A percentile compares a stretch with the other conserved stretches of the same genome.
phyloP scores from a whole-genome alignment of 352 stramenopile genomes.

The Pythium oligandrum region DNA sequence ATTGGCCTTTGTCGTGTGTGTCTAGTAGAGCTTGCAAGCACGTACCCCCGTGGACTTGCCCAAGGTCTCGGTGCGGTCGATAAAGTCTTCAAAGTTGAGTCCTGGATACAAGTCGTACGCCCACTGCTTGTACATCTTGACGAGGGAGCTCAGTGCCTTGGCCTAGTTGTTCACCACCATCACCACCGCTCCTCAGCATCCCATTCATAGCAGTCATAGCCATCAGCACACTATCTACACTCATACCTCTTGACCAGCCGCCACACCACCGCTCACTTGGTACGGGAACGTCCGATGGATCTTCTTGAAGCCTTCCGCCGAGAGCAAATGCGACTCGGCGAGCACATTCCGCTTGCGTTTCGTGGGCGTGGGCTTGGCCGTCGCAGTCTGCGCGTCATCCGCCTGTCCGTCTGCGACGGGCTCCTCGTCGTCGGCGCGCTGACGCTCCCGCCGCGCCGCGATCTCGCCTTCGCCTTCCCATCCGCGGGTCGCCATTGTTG shows the following conservation, averaged over 20 bases:
- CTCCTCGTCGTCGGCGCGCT: slow-evolving; percentile 3
- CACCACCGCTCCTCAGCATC: not conserved
- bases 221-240: not conserved
- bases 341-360: slow-evolving; percentile 49
- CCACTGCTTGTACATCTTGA: slow-evolving; percentile 86
- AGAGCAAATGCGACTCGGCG: slow-evolving; percentile 62
- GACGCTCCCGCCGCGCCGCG: slow-evolving; percentile 16
- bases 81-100: slow-evolving; percentile 81
- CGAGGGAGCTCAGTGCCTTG: slow-evolving; percentile 53
- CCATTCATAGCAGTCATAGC: not conserved
- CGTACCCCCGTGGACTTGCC: slow-evolving; percentile 42
- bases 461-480: slow-evolving; percentile 57
- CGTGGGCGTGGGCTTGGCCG: slow-evolving; percentile 3
- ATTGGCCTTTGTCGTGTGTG: not conserved
- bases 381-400: slow-evolving; percentile 4
- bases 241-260: slow-evolving; percentile 44
- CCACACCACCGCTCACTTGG: slow-evolving; percentile 47
- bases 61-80: slow-evolving; percentile 54
- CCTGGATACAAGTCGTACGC: slow-evolving; percentile 78
- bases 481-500: slow-evolving; percentile 34
- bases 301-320: slow-evolving; percentile 57
- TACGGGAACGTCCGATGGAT: slow-evolving; percentile 70
- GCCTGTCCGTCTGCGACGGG: not conserved
- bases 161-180: slow-evolving; percentile 17
- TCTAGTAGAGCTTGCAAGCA: not conserved